Percentiles rank a stretch among this genome's conserved stretches.
Evolutionary conservation across 2,329 filamentous ascomycete species (phyloP).

Genomic region (Botrytis pseudocinerea): DNA sequence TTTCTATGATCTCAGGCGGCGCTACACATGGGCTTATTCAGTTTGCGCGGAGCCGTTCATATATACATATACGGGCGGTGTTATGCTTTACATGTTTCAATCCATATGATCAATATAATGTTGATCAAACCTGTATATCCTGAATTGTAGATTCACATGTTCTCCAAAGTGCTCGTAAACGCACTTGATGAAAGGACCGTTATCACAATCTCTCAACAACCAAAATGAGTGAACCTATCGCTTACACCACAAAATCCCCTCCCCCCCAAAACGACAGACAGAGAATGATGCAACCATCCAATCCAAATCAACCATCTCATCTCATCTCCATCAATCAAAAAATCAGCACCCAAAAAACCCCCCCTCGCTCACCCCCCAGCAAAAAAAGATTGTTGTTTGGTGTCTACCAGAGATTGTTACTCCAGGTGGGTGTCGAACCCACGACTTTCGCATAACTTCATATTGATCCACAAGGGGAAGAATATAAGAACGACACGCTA

Average conservation of each 20-base stretch:
- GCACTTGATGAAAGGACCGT: background rate
- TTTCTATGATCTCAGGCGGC: background rate
- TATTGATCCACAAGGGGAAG: conserved; percentile 35
- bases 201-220: background rate
- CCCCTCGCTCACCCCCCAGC: too few species aligned
- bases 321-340: too few species aligned
- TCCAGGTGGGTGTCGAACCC: conserved; percentile 40
- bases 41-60: background rate
- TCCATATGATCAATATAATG: background rate
- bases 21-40: background rate
- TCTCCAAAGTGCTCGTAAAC: background rate
- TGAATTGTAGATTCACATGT: background rate
- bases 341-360: too few species aligned
- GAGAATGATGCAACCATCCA: too few species aligned
- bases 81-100: background rate
- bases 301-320: background rate
- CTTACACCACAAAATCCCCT: background rate
- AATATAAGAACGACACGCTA: conserved; percentile 42
- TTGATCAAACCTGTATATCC: background rate
- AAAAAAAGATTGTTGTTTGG: background rate
- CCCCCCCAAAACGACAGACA: too few species aligned
- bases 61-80: background rate
- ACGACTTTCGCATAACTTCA: conserved; percentile 41
- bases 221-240: background rate
- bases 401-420: conserved; percentile 26